Evolutionary conservation across 2,329 filamentous ascomycete species (phyloP).

Genomic region (Cladophialophora psammophila): DNA sequence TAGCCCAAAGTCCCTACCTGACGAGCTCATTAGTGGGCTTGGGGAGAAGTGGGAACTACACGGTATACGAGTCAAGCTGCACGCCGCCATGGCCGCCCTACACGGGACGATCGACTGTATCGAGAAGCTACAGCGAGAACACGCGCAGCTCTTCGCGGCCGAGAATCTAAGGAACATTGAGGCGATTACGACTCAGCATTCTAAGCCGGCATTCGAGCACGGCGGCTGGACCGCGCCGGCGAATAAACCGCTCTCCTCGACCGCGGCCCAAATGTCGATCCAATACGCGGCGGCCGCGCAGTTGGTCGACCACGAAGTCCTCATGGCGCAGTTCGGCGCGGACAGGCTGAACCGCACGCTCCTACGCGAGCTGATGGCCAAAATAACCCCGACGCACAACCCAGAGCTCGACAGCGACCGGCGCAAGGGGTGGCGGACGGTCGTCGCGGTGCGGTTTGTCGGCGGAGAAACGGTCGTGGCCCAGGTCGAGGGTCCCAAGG

Average conservation of each 20-base stretch:
- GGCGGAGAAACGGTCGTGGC: constrained; percentile 34
- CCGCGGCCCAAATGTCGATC: constrained; percentile 52
- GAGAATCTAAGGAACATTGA: constrained; percentile 37
- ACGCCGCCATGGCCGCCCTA: constrained; percentile 49
- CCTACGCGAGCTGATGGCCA: constrained; percentile 48
- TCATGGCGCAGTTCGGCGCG: constrained; percentile 45
- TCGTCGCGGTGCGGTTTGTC: constrained; percentile 39
- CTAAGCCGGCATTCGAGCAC: constrained; percentile 46
- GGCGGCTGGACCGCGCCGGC: constrained; percentile 47
- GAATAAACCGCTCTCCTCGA: constrained; percentile 45
- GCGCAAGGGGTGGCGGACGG: constrained; percentile 29
- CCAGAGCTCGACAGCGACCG: constrained; percentile 29
- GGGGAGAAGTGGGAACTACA: constrained; percentile 49
- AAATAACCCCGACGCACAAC: constrained; percentile 40
- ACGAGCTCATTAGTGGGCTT: constrained; percentile 45
- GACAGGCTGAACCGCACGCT: constrained; percentile 46
- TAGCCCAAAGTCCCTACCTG: constrained; percentile 41
- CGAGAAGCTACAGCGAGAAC: constrained; percentile 43
- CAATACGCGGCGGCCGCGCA: constrained; percentile 49
- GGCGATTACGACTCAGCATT: constrained; percentile 44
- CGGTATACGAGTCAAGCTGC: constrained; percentile 49
- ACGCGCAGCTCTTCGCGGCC: constrained; percentile 41
- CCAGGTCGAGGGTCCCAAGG: constrained; percentile 41
- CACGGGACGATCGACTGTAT: constrained; percentile 50
- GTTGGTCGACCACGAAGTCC: constrained; percentile 48